These are phyloP conservation scores for Tolypocladium ovalisporum DNA, from an alignment of 2,329 filamentous ascomycete species.

Conservation along the genomic window DNA sequence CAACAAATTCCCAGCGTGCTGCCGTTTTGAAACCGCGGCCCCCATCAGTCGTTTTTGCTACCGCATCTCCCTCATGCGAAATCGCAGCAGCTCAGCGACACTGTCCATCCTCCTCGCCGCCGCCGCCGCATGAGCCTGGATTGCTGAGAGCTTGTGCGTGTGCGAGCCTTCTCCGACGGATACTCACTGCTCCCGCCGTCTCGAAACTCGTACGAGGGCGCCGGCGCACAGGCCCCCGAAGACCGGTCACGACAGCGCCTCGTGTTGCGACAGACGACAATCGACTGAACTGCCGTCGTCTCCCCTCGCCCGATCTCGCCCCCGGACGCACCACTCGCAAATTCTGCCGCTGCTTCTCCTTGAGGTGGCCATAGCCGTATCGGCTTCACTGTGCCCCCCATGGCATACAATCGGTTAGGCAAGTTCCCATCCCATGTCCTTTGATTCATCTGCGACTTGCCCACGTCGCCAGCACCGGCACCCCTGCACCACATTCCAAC, in stretches of 20 bases:
- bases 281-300: background rate
- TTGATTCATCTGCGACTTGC: background rate
- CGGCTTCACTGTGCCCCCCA: constrained; percentile 21
- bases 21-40: background rate
- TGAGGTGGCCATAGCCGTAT: background rate
- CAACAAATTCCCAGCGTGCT: background rate
- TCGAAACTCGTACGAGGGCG: background rate
- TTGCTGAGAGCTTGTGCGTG: background rate
- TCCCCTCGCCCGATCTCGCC: background rate
- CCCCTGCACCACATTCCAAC: constrained; percentile 6
- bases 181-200: background rate
- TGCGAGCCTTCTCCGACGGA: background rate
- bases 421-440: constrained; percentile 29
- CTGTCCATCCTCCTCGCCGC: background rate
- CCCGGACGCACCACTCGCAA: background rate
- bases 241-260: background rate
- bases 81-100: background rate
- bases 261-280: background rate
- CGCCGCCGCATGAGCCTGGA: background rate
- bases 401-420: constrained; percentile 69
- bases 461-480: background rate
- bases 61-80: background rate
- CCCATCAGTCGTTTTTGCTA: background rate
- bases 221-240: background rate
- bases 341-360: background rate